A percentile compares a stretch with the other conserved stretches of the same genome.
Evolutionary conservation across 83 land plant genomes (phyloP).

Genomic region (Isoetes engelmannii): DNA sequence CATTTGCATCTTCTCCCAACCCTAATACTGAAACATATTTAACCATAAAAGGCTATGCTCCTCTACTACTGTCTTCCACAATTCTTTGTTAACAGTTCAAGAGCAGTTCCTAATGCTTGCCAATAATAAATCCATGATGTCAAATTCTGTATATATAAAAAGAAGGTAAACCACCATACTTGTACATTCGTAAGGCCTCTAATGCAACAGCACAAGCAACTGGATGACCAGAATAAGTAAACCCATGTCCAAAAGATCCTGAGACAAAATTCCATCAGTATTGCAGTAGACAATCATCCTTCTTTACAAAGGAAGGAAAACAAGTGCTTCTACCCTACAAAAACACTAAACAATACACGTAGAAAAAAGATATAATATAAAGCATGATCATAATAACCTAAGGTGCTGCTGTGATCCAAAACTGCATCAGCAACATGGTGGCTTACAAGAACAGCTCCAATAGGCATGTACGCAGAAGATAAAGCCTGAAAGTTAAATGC

Average conservation of each 20-base stretch:
- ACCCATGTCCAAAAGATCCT: slow-evolving; percentile 92
- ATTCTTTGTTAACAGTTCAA: no score
- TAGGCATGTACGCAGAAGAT: slow-evolving; percentile 93
- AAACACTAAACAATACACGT: background rate
- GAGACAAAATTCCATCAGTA: background rate
- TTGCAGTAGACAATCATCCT: background rate
- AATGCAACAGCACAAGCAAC: slow-evolving; percentile 95
- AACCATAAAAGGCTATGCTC: no score
- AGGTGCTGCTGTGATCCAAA: slow-evolving; percentile 60
- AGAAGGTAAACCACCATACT: slow-evolving; percentile 30
- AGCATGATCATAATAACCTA: slow-evolving; percentile 39
- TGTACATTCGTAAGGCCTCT: slow-evolving; percentile 81
- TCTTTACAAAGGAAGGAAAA: background rate
- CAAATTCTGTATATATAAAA: background rate
- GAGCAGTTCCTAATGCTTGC: no score
- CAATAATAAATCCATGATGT: background rate
- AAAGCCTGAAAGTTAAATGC: slow-evolving; percentile 54
- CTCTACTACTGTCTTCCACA: no score
- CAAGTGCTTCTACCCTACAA: background rate
- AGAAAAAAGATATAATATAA: background rate
- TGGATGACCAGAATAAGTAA: slow-evolving; percentile 97
- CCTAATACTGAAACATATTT: no score
- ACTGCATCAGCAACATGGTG: slow-evolving; percentile 76
- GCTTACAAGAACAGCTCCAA: slow-evolving; percentile 82
- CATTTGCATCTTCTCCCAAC: no score